phyloP scores from a whole-genome alignment of 2,329 filamentous ascomycete species.

The Calonectria leucothoes region DNA sequence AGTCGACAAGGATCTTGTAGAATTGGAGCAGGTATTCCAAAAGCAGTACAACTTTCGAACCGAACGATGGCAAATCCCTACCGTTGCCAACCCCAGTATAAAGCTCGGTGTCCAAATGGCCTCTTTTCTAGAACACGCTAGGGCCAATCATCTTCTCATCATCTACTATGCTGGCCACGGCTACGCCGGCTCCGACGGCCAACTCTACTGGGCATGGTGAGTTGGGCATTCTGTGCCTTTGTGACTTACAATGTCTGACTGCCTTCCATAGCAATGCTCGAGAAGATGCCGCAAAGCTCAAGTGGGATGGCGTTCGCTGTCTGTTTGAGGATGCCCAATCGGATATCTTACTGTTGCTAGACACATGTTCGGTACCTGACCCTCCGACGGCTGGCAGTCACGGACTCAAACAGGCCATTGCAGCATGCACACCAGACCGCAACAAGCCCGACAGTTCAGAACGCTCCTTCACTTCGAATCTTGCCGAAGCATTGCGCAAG shows the following conservation, averaged over 20 bases:
- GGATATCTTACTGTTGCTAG: conserved; percentile 71
- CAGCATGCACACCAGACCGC: conserved; percentile 67
- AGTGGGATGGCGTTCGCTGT: conserved; percentile 72
- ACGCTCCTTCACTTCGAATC: conserved; percentile 69
- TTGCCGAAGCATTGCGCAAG: conserved; percentile 66
- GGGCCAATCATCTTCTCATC: conserved; percentile 70
- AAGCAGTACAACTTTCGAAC: conserved; percentile 71
- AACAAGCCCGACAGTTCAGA: conserved; percentile 55
- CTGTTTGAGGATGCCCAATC: conserved; percentile 72
- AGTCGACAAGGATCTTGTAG: conserved; percentile 63
- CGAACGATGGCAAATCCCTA: conserved; percentile 71
- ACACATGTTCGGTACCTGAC: conserved; percentile 70
- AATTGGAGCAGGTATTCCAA: conserved; percentile 68
- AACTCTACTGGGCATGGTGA: conserved; percentile 76
- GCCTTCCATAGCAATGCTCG: conserved; percentile 61
- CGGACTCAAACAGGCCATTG: conserved; percentile 72
- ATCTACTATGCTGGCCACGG: conserved; percentile 74
- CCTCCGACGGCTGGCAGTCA: conserved; percentile 61
- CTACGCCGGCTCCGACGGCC: conserved; percentile 67
- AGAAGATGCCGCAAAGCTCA: conserved; percentile 70
- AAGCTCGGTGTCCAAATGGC: conserved; percentile 72
- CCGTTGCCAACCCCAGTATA: conserved; percentile 67
- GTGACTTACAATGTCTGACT: conserved; percentile 49
- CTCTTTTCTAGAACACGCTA: conserved; percentile 68
- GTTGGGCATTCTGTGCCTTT: conserved; percentile 46